A percentile compares a stretch with the other conserved stretches of the same genome.
Evolutionary conservation across 202 grass and related monocot genomes (phyloP).

Genomic region (Saccharum hybrid): DNA sequence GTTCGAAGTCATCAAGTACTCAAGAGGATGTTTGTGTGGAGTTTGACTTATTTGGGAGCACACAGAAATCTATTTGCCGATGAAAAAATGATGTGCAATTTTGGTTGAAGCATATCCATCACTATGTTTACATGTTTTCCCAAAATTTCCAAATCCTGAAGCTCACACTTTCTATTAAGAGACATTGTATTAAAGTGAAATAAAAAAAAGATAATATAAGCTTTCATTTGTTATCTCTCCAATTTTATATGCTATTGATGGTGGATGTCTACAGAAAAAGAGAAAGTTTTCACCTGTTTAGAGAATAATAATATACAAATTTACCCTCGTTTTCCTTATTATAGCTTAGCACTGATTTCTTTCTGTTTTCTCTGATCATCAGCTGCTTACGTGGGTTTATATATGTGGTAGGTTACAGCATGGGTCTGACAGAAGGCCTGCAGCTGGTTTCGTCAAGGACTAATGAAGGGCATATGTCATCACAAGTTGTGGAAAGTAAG

Average conservation of each 20-base stretch:
- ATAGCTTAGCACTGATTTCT: slow-evolving; percentile 1
- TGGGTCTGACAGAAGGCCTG: neutral
- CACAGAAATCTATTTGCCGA: neutral
- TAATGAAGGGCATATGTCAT: neutral
- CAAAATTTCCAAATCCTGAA: neutral
- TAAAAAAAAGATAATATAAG: neutral
- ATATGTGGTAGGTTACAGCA: neutral
- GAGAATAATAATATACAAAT: neutral
- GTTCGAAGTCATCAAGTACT: neutral
- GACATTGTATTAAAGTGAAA: neutral
- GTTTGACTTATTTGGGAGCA: neutral
- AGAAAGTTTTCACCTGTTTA: neutral
- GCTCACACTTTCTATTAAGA: neutral
- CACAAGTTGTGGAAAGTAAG: slow-evolving; percentile 9
- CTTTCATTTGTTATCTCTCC: neutral
- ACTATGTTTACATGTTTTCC: neutral
- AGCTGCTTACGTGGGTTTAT: slow-evolving; percentile 30
- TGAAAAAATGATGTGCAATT: neutral
- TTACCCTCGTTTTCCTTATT: neutral
- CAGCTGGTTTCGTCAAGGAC: slow-evolving; percentile 3
- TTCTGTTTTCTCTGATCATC: neutral
- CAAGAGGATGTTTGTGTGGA: neutral
- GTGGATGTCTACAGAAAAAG: slow-evolving; percentile 19
- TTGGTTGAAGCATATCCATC: neutral
- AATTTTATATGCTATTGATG: slow-evolving; percentile 10